Conservation (phyloP, 768 basidiomycete species). For the Pisolithus tinctorius region DNA sequence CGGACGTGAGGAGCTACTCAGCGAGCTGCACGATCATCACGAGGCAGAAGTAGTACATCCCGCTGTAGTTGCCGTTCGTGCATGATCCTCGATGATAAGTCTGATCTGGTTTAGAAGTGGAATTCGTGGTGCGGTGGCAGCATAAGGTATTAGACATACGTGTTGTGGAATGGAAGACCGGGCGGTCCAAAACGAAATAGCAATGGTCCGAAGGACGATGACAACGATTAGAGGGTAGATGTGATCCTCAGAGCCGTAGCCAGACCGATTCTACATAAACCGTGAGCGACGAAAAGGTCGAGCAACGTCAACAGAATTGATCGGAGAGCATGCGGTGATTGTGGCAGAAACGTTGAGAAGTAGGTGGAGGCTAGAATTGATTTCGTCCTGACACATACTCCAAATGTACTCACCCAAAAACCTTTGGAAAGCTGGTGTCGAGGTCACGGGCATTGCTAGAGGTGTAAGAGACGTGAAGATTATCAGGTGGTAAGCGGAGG, state of each 20-base stretch:
- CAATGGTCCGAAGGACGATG: conserved; percentile 55
- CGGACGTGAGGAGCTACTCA: conserved; percentile 22
- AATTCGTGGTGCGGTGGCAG: conserved; percentile 27
- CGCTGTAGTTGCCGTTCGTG: not conserved
- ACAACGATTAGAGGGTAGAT: conserved; percentile 76
- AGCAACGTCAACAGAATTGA: conserved; percentile 64
- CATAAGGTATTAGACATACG: conserved; percentile 51
- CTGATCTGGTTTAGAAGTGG: conserved; percentile 6
- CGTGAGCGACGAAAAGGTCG: conserved; percentile 85
- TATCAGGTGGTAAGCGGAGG: too few species aligned
- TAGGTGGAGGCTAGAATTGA: conserved; percentile 45
- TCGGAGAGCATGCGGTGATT: conserved; percentile 48
- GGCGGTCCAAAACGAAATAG: conserved; percentile 43
- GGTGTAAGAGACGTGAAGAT: too few species aligned
- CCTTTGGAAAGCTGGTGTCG: too few species aligned
- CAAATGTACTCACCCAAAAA: too few species aligned
- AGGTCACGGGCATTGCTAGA: too few species aligned
- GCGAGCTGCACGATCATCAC: not conserved
- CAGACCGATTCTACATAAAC: conserved; percentile 51
- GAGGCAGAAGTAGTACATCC: not conserved
- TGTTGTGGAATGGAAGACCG: conserved; percentile 44
- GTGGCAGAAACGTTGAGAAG: conserved; percentile 62
- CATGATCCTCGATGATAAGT: not conserved
- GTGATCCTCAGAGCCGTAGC: conserved; percentile 35
- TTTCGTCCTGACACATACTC: too few species aligned